A percentile compares a stretch with the other conserved stretches of the same genome.
Evolutionary conservation across 768 basidiomycete species (phyloP).

Genomic region (Coprinopsis strossmayeri): DNA sequence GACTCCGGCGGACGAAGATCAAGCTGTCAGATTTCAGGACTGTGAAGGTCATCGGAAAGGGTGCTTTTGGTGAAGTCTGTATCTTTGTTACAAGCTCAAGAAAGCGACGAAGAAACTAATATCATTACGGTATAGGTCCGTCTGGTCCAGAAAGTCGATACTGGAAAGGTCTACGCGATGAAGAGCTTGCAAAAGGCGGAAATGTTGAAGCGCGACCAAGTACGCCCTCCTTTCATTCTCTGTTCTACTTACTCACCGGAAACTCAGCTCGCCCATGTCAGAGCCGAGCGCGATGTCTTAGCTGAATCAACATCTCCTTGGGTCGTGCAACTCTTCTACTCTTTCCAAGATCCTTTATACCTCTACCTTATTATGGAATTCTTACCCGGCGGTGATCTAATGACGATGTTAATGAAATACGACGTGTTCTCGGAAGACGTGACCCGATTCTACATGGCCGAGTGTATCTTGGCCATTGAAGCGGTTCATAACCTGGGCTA

Average conservation of each 20-base stretch:
- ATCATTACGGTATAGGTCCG: conserved; percentile 65
- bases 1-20: conserved; percentile 90
- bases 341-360: conserved; percentile 94
- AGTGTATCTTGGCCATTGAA: conserved; percentile 96
- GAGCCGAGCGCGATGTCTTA: conserved; percentile 93
- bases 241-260: conserved; percentile 1
- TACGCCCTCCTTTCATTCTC: conserved; percentile 25
- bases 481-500: conserved; percentile 98
- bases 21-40: conserved; percentile 91
- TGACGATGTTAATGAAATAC: conserved; percentile 99
- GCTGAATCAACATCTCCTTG: conserved; percentile 95
- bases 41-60: conserved; percentile 98
- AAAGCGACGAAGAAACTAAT: neutral
- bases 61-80: conserved; percentile 90
- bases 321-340: conserved; percentile 98
- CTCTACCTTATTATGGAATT: conserved; percentile 95
- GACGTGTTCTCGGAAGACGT: conserved; percentile 99
- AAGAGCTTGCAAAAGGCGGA: conserved; percentile 97
- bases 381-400: conserved; percentile 89
- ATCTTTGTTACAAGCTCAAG: neutral
- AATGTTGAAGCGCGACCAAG: conserved; percentile 99
- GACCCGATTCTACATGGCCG: conserved; percentile 98
- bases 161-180: conserved; percentile 98
- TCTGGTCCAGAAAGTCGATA: conserved; percentile 94
- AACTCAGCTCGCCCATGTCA: conserved; percentile 86